These are phyloP conservation scores for Phaeosphaeria sp. DNA, from an alignment of 2,329 filamentous ascomycete genomes.

Conservation along the genomic window DNA sequence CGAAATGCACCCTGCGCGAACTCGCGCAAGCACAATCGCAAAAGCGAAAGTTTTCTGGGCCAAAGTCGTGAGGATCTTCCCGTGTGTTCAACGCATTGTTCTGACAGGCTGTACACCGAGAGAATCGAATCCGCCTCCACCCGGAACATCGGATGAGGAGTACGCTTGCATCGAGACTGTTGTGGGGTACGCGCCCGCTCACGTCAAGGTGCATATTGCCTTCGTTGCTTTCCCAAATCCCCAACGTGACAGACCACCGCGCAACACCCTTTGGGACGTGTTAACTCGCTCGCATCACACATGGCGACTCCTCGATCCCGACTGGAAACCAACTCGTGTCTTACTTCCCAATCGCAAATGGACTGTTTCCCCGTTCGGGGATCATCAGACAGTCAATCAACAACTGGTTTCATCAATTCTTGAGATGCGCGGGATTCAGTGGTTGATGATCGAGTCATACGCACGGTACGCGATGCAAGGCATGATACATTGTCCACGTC, in stretches of 20 bases:
- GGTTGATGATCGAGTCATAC: constrained; percentile 12
- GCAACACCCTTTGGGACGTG: not conserved
- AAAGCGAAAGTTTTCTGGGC: not conserved
- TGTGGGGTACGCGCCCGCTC: not conserved
- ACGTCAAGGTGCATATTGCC: not conserved
- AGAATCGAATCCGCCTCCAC: not conserved
- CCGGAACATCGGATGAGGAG: not conserved
- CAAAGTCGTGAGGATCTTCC: not conserved
- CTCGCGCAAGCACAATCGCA: not conserved
- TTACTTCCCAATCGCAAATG: constrained; percentile 7
- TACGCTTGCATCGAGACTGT: not conserved
- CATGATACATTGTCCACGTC: constrained; percentile 8
- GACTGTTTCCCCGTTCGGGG: constrained; percentile 6
- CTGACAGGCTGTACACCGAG: not conserved
- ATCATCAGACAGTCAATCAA: constrained; percentile 1
- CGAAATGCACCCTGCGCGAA: not conserved
- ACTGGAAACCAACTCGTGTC: constrained; percentile 11
- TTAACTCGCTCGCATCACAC: not conserved
- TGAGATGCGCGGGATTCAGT: constrained; percentile 5
- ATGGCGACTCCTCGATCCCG: constrained; percentile 2
- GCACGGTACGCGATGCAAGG: constrained; percentile 7
- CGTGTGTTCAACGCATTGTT: not conserved
- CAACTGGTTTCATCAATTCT: not conserved
- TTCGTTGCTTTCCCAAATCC: not conserved
- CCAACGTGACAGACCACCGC: not conserved